Evolutionary conservation across 495 filamentous ascomycete genomes (phyloP).

Genomic region (Immersiella caudata): DNA sequence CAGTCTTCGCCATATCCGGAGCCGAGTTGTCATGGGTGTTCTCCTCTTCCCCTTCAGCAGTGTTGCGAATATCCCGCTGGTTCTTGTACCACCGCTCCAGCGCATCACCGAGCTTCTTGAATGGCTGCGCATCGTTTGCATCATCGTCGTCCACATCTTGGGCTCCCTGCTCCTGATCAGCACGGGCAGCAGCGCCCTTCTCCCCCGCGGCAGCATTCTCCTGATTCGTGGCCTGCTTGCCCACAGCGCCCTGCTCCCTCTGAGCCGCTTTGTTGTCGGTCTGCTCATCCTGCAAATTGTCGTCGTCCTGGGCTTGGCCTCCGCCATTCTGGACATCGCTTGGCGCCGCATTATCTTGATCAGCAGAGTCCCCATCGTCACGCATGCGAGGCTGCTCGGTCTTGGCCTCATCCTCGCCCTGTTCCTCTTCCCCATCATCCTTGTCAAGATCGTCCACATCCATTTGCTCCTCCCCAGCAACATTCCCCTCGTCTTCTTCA

Average conservation of each 20-base stretch:
- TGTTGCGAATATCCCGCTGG: constrained; percentile 72
- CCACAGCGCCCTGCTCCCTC: constrained; percentile 50
- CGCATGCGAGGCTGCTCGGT: constrained; percentile 38
- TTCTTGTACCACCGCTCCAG: constrained; percentile 91
- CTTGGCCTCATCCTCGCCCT: constrained; percentile 41
- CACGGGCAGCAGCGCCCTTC: constrained; percentile 50
- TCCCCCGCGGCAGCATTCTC: constrained; percentile 52
- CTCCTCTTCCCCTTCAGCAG: constrained; percentile 59
- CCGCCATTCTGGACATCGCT: constrained; percentile 64
- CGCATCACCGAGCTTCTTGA: constrained; percentile 90
- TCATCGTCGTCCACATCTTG: constrained; percentile 49
- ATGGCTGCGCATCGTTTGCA: constrained; percentile 60
- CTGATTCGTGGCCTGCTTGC: constrained; percentile 52
- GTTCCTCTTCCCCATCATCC: constrained; percentile 37
- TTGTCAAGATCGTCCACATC: constrained; percentile 40
- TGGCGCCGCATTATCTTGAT: constrained; percentile 67
- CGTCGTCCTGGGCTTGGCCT: constrained; percentile 59
- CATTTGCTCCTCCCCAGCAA: constrained; percentile 41
- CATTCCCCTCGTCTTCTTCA: constrained; percentile 37
- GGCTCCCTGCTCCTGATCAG: constrained; percentile 58
- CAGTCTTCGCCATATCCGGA: constrained; percentile 55
- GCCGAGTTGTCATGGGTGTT: constrained; percentile 49
- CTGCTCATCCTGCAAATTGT: constrained; percentile 47
- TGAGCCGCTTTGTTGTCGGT: constrained; percentile 50
- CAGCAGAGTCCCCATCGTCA: constrained; percentile 52